Evolutionary conservation across 352 stramenopile genomes (phyloP).

Genomic region (Pythium monospermum): DNA sequence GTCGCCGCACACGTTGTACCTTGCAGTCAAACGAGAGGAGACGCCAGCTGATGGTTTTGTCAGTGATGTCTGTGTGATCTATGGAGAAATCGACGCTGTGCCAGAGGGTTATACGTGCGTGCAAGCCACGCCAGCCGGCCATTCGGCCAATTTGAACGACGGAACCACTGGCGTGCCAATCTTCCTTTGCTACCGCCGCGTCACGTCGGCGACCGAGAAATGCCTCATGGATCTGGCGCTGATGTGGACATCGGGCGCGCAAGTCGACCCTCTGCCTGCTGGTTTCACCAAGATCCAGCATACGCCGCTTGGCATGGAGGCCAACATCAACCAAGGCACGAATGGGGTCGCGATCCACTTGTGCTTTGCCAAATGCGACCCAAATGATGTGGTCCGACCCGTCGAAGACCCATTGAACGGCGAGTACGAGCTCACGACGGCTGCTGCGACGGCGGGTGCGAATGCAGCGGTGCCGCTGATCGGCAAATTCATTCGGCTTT

Average conservation of each 20-base stretch:
- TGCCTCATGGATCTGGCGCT: conserved; percentile 68
- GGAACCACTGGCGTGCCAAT: conserved; percentile 66
- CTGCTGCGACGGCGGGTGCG: not conserved
- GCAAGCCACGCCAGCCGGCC: conserved; percentile 52
- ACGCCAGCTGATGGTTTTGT: conserved; percentile 40
- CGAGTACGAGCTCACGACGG: conserved; percentile 62
- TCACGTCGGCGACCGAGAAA: conserved; percentile 31
- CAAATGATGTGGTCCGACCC: conserved; percentile 41
- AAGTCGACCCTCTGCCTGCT: conserved; percentile 50
- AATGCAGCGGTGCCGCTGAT: conserved; percentile 20
- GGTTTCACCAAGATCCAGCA: conserved; percentile 85
- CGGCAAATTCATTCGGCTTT: conserved; percentile 54
- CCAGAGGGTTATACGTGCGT: conserved; percentile 77
- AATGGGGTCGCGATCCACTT: conserved; percentile 70
- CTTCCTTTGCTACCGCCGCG: conserved; percentile 77
- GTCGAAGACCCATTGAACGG: conserved; percentile 69
- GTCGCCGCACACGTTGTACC: conserved; percentile 66
- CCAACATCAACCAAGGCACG: conserved; percentile 81
- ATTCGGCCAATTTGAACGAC: conserved; percentile 82
- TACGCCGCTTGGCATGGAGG: conserved; percentile 83
- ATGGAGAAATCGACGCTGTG: conserved; percentile 79
- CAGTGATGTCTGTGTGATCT: conserved; percentile 78
- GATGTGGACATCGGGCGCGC: conserved; percentile 68
- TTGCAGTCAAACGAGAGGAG: conserved; percentile 68
- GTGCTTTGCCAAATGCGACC: conserved; percentile 60